A percentile compares a stretch with the other conserved stretches of the same genome.
These are phyloP conservation scores for Kockiozyma suomiensis DNA, from an alignment of 805 yeast genomes.

Conservation along the genomic window DNA sequence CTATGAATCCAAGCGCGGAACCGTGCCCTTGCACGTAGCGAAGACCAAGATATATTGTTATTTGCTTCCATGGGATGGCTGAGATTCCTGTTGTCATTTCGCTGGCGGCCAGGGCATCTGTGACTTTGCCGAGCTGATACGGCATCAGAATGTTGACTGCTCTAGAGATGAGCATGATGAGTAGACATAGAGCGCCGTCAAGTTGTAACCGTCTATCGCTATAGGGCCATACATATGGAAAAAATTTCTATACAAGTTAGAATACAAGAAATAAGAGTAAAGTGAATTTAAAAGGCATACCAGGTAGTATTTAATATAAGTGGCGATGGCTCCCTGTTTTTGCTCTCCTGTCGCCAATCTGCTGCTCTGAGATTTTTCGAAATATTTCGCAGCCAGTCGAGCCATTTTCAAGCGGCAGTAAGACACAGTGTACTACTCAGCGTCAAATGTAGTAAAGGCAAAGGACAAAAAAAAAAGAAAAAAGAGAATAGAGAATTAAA, in stretches of 20 bases:
- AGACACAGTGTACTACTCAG: too few relatives aligned
- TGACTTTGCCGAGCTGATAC: conserved; percentile 29
- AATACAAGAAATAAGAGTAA: neutral
- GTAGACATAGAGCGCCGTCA: conserved; percentile 20
- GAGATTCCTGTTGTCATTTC: neutral
- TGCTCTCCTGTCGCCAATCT: neutral
- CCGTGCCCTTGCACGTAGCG: conserved; percentile 32
- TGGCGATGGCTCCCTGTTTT: neutral
- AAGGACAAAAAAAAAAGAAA: too few relatives aligned
- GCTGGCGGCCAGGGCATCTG: conserved; percentile 20
- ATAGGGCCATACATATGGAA: conserved; percentile 32
- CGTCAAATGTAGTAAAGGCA: too few relatives aligned
- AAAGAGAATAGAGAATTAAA: too few relatives aligned
- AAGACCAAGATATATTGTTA: conserved; percentile 21
- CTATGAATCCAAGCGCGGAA: conserved; percentile 25
- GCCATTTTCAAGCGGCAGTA: neutral
- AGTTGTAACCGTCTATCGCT: conserved; percentile 22
- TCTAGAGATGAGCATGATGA: conserved; percentile 21
- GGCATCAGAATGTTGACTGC: conserved; percentile 30
- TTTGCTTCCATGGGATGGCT: conserved; percentile 25
- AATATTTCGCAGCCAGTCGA: neutral
- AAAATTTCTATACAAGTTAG: conserved; percentile 16
- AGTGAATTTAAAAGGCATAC: neutral
- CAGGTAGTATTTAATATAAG: conserved; percentile 11
- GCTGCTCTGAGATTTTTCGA: neutral